Evolutionary conservation across 2,329 filamentous ascomycete species (phyloP), one percentile per base, ranked within the genome.

Genomic region (Westerdykella sp.): DNA sequence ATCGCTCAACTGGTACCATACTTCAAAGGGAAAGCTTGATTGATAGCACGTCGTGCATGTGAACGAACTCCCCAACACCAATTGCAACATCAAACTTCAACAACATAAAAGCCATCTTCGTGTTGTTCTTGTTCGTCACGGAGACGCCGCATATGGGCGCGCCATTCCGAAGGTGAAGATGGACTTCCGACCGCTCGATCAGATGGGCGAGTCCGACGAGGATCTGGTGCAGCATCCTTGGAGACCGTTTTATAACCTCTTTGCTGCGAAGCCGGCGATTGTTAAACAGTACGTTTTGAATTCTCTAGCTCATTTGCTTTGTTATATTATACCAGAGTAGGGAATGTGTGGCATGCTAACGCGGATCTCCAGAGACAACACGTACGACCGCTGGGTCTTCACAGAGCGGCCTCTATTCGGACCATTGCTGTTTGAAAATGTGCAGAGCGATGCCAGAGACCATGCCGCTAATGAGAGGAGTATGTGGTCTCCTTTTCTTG

Each of bases 401-500:
- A 74, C 70, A 57, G 68, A 78, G 11, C 76, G 77, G 59, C 85
- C 85, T 0, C 66, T 83, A 34, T 68, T 85, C 32, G 83, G 81
- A 0, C 77, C 84, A 0, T 66, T 90, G 34, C 70, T 90, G 10
- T 87, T 90, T 63, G 79, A 85, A 51, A 90, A 90, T 53, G 78
- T 82, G 49, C 77, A 77, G 48, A 86, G 82, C 42, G 85, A 89
- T 62, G 84, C 84, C 42, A 73, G 85, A 40, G 85, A 90, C 53
- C 84, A 89, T 65, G 86, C 84, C 60, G 85, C 85, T 38, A 88
- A 88, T 49, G 85, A 90, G 67, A 72, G 85, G 65, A 89, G 72
- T 74, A 62, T 2, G 66, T 41, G n/a, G n/a, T n/a, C n/a, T n/a
- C n/a, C n/a, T n/a, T n/a, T n/a, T n/a, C n/a, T n/a, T n/a, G n/a